Evolutionary conservation across 2,329 filamentous ascomycete genomes (phyloP).

Genomic region (Bretziella fagacearum): DNA sequence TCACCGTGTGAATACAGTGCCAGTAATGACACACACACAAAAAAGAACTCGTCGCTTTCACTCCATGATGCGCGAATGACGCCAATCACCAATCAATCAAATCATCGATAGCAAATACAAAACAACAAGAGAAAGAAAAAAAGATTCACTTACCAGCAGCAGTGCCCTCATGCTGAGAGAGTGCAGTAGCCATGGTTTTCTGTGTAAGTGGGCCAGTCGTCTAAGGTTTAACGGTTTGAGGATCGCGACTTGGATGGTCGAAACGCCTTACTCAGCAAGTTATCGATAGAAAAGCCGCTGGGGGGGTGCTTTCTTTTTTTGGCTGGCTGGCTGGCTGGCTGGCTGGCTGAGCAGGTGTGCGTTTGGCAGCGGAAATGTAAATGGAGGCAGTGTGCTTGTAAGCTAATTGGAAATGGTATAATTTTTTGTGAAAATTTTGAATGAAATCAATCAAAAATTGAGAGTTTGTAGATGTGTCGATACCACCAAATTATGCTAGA

Average conservation of each 20-base stretch:
- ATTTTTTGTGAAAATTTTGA: no score
- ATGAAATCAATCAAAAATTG: no score
- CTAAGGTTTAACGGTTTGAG: not conserved
- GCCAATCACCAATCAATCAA: not conserved
- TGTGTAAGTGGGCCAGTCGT: not conserved
- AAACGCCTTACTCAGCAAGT: constrained; percentile 10
- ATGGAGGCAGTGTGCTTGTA: no score
- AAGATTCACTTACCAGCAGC: not conserved
- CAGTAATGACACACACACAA: no score
- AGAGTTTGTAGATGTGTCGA: no score
- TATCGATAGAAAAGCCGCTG: no score
- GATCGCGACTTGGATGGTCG: not conserved
- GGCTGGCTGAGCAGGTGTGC: constrained; percentile 4
- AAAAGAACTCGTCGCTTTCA: not conserved
- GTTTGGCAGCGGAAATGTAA: constrained; percentile 1
- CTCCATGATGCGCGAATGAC: not conserved
- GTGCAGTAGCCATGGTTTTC: not conserved
- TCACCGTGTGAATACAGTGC: not conserved
- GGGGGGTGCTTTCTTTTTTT: no score
- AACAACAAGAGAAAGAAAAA: no score
- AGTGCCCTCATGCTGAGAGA: not conserved
- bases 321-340: not conserved
- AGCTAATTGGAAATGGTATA: no score
- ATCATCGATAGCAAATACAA: not conserved
- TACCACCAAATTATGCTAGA: no score